These are phyloP conservation scores for Lentinula raphanica DNA, from an alignment of 768 basidiomycete species.

Conservation along the genomic window DNA sequence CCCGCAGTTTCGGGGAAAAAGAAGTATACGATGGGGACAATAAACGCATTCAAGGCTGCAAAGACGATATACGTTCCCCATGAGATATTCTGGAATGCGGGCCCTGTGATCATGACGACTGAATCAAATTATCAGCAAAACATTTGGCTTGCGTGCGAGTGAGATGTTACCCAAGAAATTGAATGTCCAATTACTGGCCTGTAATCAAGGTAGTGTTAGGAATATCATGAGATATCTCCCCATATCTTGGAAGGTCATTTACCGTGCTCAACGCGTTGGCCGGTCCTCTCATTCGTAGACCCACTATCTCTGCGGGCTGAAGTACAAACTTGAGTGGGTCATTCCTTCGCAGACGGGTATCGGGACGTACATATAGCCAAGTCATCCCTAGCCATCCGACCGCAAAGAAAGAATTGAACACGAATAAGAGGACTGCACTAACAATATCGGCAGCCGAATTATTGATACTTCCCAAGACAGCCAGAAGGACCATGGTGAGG, in stretches of 20 bases:
- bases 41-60: constrained; percentile 50
- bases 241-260: too few species aligned
- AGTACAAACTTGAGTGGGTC: background rate
- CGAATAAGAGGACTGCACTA: constrained; percentile 53
- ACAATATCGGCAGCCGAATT: constrained; percentile 43
- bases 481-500: constrained; percentile 55
- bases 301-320: constrained; percentile 57
- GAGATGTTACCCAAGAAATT: constrained; percentile 37
- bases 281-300: constrained; percentile 54
- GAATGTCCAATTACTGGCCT: constrained; percentile 50
- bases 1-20: constrained; percentile 62
- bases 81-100: constrained; percentile 51
- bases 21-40: constrained; percentile 52
- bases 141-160: background rate
- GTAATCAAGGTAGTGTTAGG: background rate
- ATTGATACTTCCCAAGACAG: constrained; percentile 49
- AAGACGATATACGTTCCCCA: constrained; percentile 63
- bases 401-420: constrained; percentile 71
- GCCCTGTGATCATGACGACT: constrained; percentile 59
- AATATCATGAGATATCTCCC: background rate
- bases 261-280: constrained; percentile 61
- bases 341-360: background rate
- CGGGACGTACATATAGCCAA: constrained; percentile 54
- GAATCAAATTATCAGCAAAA: background rate
- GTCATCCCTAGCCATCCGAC: constrained; percentile 70